Percentiles rank a stretch among this genome's conserved stretches.
phyloP scores from a whole-genome alignment of 768 basidiomycete genomes.

The Auricularia heimuer region DNA sequence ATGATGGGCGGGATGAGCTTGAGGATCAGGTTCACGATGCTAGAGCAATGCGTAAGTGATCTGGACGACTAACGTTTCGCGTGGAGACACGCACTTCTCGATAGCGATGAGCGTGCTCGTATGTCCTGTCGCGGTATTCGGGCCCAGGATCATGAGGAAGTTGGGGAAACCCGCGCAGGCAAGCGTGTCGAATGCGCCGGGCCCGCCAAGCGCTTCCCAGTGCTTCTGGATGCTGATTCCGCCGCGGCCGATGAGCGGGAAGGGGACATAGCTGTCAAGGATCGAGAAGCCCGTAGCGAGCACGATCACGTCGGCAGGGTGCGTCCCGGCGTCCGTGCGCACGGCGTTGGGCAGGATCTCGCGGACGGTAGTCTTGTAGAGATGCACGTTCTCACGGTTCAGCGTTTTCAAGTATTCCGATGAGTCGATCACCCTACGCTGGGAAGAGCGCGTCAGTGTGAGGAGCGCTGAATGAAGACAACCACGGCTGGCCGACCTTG shows the following conservation, averaged over 20 bases:
- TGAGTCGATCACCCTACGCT: conserved; percentile 16
- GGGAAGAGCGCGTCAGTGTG: neutral
- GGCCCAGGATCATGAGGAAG: conserved; percentile 14
- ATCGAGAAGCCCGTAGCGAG: conserved; percentile 11
- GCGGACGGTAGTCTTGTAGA: conserved; percentile 8
- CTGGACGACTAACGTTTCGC: too few species aligned
- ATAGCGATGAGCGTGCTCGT: conserved; percentile 16
- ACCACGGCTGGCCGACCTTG: conserved; percentile 6
- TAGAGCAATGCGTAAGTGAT: too few species aligned
- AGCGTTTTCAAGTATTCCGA: conserved; percentile 12
- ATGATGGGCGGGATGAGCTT: neutral
- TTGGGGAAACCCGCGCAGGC: conserved; percentile 10
- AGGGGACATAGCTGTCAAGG: neutral
- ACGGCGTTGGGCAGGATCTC: conserved; percentile 9
- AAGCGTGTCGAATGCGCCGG: conserved; percentile 8
- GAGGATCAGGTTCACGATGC: neutral
- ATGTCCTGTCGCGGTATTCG: conserved; percentile 16
- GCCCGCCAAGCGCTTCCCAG: conserved; percentile 9
- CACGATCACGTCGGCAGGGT: conserved; percentile 16
- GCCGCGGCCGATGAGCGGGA: conserved; percentile 12
- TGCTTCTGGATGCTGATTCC: conserved; percentile 12
- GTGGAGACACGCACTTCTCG: neutral
- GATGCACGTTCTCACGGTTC: conserved; percentile 10
- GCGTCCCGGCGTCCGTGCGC: conserved; percentile 6
- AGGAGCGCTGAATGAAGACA: too few species aligned